Evolutionary conservation across 2,329 filamentous ascomycete species (phyloP).

Genomic region (Botrytis fabae): DNA sequence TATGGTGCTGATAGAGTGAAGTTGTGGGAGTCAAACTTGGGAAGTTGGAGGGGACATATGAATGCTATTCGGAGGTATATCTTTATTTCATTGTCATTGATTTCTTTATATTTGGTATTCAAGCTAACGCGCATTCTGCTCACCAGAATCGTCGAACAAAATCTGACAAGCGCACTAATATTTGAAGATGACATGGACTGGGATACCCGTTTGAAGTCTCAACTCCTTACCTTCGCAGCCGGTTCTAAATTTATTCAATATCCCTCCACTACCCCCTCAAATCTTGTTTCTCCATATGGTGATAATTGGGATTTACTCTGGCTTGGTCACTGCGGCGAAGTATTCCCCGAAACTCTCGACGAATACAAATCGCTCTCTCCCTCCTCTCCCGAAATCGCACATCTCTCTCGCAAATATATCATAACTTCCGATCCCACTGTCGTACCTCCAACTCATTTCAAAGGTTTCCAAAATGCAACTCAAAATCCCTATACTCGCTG

Average conservation of each 20-base stretch:
- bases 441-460: constrained; percentile 28
- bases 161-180: constrained; percentile 44
- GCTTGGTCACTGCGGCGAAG: constrained; percentile 43
- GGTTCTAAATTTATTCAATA: constrained; percentile 22
- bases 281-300: constrained; percentile 34
- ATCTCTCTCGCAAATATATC: constrained; percentile 29
- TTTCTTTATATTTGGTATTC: rapidly evolving
- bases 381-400: constrained; percentile 9
- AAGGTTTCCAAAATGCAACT: constrained; percentile 24
- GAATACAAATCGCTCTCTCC: not conserved
- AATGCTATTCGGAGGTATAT: constrained; percentile 40
- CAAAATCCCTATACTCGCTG: constrained; percentile 29
- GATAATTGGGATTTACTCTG: constrained; percentile 44
- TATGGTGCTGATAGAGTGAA: constrained; percentile 16
- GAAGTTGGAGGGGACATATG: constrained; percentile 47
- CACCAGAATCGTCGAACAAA: constrained; percentile 39
- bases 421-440: constrained; percentile 36
- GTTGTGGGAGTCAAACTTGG: constrained; percentile 42
- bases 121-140: not conserved
- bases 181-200: constrained; percentile 50
- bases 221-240: constrained; percentile 38
- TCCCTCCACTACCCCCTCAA: not conserved
- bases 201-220: constrained; percentile 44
- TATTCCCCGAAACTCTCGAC: constrained; percentile 26
- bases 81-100: rapidly evolving